Percentiles rank a stretch among this genome's conserved stretches.
These are phyloP conservation scores for Botrytis aclada DNA, from an alignment of 2,329 filamentous ascomycete genomes.

Conservation along the genomic window DNA sequence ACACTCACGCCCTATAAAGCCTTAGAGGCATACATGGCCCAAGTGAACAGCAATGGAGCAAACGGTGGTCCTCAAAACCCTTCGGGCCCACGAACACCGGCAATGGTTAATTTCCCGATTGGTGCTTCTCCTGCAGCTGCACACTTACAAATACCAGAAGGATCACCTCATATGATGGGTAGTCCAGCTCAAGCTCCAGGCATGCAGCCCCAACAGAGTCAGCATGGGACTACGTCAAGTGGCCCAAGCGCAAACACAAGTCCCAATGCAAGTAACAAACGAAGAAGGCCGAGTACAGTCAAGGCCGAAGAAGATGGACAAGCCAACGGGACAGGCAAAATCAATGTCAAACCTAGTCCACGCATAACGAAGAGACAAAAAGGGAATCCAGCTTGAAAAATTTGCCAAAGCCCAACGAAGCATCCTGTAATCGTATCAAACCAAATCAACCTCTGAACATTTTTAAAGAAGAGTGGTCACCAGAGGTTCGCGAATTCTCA, in stretches of 20 bases:
- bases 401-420: not conserved
- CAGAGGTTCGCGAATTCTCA: not conserved
- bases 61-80: conserved; percentile 28
- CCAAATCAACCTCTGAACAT: not conserved
- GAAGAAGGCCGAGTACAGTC: conserved; percentile 41
- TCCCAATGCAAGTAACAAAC: conserved; percentile 41
- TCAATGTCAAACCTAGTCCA: conserved; percentile 42
- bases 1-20: conserved; percentile 55
- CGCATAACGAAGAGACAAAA: conserved; percentile 42
- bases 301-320: conserved; percentile 39
- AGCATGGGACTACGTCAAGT: conserved; percentile 64
- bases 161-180: conserved; percentile 55
- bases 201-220: conserved; percentile 66
- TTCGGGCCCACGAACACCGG: conserved; percentile 35
- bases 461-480: not conserved
- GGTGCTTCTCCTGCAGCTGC: conserved; percentile 57
- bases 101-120: conserved; percentile 47
- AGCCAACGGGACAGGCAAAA: conserved; percentile 34
- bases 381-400: conserved; percentile 28
- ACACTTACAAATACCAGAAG: conserved; percentile 57
- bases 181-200: conserved; percentile 61
- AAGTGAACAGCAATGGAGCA: conserved; percentile 38
- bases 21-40: conserved; percentile 57
- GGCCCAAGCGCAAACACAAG: conserved; percentile 64
- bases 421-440: not conserved